phyloP scores from a whole-genome alignment of 768 basidiomycete species.

The Ramaria sp. region DNA sequence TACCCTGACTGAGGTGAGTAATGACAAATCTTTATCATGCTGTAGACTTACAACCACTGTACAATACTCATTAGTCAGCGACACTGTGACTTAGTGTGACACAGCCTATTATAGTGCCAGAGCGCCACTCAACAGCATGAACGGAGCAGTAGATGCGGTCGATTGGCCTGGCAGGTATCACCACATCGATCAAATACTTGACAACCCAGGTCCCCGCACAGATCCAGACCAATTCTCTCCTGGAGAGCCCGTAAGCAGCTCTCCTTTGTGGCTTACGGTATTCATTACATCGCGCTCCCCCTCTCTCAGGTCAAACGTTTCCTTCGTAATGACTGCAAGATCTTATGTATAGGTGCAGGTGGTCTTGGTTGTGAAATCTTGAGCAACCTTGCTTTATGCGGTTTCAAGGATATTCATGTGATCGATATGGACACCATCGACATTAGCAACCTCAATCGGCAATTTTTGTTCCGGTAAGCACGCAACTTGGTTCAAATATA shows the following conservation, averaged over 20 bases:
- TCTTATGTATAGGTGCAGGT: constrained; percentile 96
- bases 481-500: neutral
- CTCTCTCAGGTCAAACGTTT: constrained; percentile 70
- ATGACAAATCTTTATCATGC: too few species aligned
- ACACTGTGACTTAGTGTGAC: too few species aligned
- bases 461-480: constrained; percentile 88
- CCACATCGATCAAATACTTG: constrained; percentile 79
- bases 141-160: neutral
- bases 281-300: neutral
- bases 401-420: constrained; percentile 97
- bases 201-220: constrained; percentile 81
- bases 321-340: constrained; percentile 73
- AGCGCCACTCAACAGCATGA: neutral
- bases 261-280: constrained; percentile 6
- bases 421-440: constrained; percentile 99
- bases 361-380: constrained; percentile 97
- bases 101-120: too few species aligned
- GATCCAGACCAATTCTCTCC: constrained; percentile 66
- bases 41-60: too few species aligned
- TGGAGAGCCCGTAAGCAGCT: constrained; percentile 58
- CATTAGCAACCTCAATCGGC: constrained; percentile 95
- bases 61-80: too few species aligned
- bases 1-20: too few species aligned
- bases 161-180: constrained; percentile 61
- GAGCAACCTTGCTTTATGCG: constrained; percentile 89